Conservation (phyloP, 225 moss, liverwort and hornwort species). For the Rhytidiadelphus loreus region DNA sequence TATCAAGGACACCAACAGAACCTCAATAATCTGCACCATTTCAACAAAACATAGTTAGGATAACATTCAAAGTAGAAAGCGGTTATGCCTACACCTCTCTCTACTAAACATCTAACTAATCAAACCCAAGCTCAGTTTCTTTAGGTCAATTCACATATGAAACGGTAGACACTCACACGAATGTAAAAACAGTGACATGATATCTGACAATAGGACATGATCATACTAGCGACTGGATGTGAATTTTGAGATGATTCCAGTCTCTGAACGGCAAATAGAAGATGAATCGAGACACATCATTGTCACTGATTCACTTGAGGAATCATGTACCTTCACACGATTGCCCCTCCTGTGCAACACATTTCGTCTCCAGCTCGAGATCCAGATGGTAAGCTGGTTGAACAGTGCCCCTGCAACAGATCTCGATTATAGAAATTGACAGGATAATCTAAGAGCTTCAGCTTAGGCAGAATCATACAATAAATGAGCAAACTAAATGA, state of each 20-base stretch:
- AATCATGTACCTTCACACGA: constrained; percentile 57
- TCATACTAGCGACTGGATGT: background rate
- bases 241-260: background rate
- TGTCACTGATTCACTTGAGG: background rate
- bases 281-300: background rate
- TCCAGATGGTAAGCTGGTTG: constrained; percentile 79
- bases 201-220: background rate
- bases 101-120: background rate
- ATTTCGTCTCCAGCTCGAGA: constrained; percentile 90
- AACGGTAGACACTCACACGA: background rate
- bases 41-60: background rate
- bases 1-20: constrained; percentile 82
- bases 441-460: background rate
- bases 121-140: background rate
- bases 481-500: background rate
- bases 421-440: background rate
- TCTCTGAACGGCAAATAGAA: background rate
- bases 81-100: background rate
- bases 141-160: background rate
- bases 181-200: background rate
- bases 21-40: constrained; percentile 78
- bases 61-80: background rate
- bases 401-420: constrained; percentile 72
- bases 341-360: constrained; percentile 75
- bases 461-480: background rate